These are phyloP conservation scores for Lachnellula suecica DNA, from an alignment of 2,329 filamentous ascomycete species.

Conservation along the genomic window DNA sequence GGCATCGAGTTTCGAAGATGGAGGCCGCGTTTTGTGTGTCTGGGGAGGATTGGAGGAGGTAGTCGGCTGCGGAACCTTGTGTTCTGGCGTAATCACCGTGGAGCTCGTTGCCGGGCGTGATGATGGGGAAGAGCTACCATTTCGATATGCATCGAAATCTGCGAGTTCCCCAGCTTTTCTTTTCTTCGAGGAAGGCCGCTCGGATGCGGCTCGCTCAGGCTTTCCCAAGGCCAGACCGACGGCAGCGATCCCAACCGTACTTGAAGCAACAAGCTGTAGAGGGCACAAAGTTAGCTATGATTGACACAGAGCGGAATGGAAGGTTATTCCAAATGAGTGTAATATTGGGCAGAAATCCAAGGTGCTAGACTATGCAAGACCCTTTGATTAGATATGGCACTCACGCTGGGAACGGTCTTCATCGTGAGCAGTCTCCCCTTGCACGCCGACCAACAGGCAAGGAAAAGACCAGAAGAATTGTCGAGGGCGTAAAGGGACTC, in stretches of 20 bases:
- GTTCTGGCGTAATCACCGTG: slow-evolving; percentile 27
- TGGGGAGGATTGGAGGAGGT: slow-evolving; percentile 19
- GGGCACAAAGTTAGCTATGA: slow-evolving; percentile 5
- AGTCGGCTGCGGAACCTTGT: slow-evolving; percentile 10
- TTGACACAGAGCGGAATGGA: background rate
- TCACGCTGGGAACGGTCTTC: slow-evolving; percentile 34
- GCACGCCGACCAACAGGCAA: slow-evolving; percentile 20
- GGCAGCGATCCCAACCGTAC: slow-evolving; percentile 35
- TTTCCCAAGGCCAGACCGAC: slow-evolving; percentile 33
- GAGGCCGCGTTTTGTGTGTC: slow-evolving; percentile 14
- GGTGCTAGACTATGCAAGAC: background rate
- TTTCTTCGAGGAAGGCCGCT: slow-evolving; percentile 30
- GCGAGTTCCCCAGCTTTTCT: slow-evolving; percentile 25
- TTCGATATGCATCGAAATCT: slow-evolving; percentile 22
- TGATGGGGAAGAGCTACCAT: slow-evolving; percentile 21
- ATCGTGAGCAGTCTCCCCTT: slow-evolving; percentile 22
- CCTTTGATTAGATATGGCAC: slow-evolving; percentile 15
- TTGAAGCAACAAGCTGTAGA: slow-evolving; percentile 35
- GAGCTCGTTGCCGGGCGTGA: slow-evolving; percentile 31
- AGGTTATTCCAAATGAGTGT: background rate
- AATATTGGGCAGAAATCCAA: background rate
- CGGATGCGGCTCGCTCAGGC: slow-evolving; percentile 26
- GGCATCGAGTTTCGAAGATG: slow-evolving; percentile 22
- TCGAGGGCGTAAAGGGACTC: slow-evolving; percentile 23
- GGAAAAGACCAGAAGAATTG: slow-evolving; percentile 21